A percentile compares a stretch with the other conserved stretches of the same genome.
Evolutionary conservation across 108 stramenopile species (phyloP).

Genomic region (Cyclotella atomus): DNA sequence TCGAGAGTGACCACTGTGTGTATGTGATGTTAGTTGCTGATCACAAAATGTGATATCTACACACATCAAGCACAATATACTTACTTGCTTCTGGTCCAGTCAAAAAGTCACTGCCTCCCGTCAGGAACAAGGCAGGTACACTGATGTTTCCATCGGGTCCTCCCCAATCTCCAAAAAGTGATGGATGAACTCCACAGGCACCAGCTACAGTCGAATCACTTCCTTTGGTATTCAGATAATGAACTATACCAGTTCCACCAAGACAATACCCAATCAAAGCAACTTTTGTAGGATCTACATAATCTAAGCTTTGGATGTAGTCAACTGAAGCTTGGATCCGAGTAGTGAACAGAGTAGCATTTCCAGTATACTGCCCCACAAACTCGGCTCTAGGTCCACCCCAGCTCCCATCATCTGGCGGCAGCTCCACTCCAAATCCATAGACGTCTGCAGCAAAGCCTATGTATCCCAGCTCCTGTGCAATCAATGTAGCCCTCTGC

Average conservation of each 20-base stretch:
- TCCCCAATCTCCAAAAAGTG: conserved; percentile 25
- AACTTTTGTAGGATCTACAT: conserved; percentile 43
- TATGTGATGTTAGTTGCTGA: no score
- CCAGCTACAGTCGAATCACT: conserved; percentile 39
- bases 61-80: background rate
- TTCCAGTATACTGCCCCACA: conserved; percentile 22
- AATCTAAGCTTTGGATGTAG: conserved; percentile 16
- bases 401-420: background rate
- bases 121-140: conserved; percentile 23
- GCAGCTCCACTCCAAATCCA: conserved; percentile 14
- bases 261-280: conserved; percentile 50
- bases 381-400: conserved; percentile 18
- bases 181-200: conserved; percentile 49
- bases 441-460: conserved; percentile 61
- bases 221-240: conserved; percentile 28
- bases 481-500: conserved; percentile 53
- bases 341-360: conserved; percentile 38
- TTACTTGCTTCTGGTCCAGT: conserved; percentile 40
- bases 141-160: background rate
- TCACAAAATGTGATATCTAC: no score
- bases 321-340: conserved; percentile 55
- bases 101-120: conserved; percentile 29
- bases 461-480: conserved; percentile 40
- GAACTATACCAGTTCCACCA: conserved; percentile 53
- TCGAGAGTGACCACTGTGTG: background rate